Conservation (phyloP, 139 green algal species). For the Picochlorum sp. region DNA sequence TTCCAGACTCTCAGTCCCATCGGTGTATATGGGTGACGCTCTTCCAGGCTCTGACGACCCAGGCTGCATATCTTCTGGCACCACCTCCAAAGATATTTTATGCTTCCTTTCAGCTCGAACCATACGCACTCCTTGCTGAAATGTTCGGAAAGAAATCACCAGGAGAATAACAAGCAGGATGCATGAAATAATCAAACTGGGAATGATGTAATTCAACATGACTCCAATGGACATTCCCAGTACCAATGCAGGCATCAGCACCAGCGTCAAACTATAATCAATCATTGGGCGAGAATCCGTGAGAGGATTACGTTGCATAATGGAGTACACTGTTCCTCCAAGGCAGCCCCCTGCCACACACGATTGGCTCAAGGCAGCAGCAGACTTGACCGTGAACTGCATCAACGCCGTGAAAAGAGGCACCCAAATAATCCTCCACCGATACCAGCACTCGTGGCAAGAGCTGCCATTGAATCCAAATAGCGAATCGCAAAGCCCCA, state of each 20-base stretch:
- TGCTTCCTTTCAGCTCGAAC: not conserved
- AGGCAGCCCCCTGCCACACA: not conserved
- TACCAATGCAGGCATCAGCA: conserved; percentile 11
- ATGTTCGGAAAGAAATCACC: conserved; percentile 3
- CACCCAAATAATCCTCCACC: conserved; percentile 12
- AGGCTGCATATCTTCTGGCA: not conserved
- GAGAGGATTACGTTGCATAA: not conserved
- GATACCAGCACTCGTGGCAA: conserved; percentile 8
- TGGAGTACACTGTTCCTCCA: not conserved
- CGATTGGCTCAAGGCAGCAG: conserved; percentile 5
- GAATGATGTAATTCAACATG: conserved; percentile 5
- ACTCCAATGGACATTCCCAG: conserved; percentile 10
- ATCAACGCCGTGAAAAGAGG: conserved; percentile 16
- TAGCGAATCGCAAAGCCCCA: too few species aligned
- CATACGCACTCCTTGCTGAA: not conserved
- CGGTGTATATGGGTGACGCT: too few species aligned
- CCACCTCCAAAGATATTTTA: not conserved
- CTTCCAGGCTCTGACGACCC: too few species aligned
- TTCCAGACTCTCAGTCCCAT: not conserved
- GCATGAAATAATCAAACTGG: conserved; percentile 7
- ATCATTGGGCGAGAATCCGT: conserved; percentile 1
- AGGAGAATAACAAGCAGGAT: conserved; percentile 9
- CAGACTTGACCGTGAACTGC: conserved; percentile 11
- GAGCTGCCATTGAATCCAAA: too few species aligned
- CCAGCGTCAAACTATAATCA: not conserved